Percentiles rank a stretch among this genome's conserved stretches.
These are phyloP conservation scores for Moricandia moricandioides DNA, from an alignment of 345 rosid genomes.

Conservation along the genomic window DNA sequence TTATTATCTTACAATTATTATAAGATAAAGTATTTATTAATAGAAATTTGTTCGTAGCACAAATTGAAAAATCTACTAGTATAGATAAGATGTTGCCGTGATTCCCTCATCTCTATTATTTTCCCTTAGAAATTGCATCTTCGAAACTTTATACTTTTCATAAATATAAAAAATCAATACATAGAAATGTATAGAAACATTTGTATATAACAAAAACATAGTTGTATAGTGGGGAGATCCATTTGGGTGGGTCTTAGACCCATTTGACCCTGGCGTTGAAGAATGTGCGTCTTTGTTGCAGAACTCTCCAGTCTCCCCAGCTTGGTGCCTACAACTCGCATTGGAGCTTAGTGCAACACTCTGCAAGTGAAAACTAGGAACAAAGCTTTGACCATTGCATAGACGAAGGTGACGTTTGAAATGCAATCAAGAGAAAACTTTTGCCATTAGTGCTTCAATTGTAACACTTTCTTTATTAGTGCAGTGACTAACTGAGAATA, in stretches of 20 bases:
- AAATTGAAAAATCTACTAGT: too few species aligned
- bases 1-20: too few species aligned
- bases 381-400: neutral
- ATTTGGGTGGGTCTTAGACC: slow-evolving; percentile 2
- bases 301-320: slow-evolving; percentile 31
- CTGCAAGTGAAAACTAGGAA: neutral
- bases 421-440: neutral
- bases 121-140: neutral
- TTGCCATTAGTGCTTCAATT: neutral
- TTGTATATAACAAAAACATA: slow-evolving; percentile 23
- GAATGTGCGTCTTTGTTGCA: slow-evolving; percentile 50
- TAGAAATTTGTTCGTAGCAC: too few species aligned
- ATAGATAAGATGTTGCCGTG: neutral
- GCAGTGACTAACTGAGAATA: neutral
- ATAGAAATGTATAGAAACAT: neutral
- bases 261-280: slow-evolving; percentile 62
- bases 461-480: neutral
- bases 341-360: slow-evolving; percentile 5
- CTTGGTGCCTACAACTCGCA: slow-evolving; percentile 26
- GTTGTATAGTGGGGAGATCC: neutral
- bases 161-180: too few species aligned
- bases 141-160: neutral
- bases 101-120: neutral
- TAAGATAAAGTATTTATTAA: too few species aligned
- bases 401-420: neutral